Conservation (phyloP, 257 asterid species). For the Solanum pennellii region DNA sequence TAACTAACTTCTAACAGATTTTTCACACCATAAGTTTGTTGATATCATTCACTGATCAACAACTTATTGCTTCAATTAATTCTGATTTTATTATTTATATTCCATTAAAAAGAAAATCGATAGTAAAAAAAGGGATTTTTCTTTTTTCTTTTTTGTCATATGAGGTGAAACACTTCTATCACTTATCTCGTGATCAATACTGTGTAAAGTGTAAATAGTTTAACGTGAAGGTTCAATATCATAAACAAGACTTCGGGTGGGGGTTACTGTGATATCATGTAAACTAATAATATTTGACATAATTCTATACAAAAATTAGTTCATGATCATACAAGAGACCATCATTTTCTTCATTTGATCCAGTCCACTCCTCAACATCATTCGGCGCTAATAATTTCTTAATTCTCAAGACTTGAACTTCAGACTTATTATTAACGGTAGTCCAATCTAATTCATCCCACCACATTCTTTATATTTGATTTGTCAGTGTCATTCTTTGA, state of each 20-base stretch:
- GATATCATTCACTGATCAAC: too few species aligned
- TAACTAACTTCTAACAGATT: too few species aligned
- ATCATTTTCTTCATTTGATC: background rate
- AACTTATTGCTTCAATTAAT: background rate
- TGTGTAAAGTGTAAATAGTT: too few species aligned
- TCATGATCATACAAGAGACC: background rate
- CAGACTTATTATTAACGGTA: rapidly evolving
- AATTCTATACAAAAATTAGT: too few species aligned
- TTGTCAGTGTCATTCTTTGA: background rate
- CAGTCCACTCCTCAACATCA: background rate
- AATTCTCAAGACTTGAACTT: background rate
- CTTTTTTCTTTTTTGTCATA: too few species aligned
- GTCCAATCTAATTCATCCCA: background rate
- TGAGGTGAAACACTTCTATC: background rate
- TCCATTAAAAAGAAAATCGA: background rate
- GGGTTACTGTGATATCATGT: background rate
- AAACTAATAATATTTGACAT: too few species aligned
- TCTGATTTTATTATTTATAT: background rate
- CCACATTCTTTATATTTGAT: background rate
- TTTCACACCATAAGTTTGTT: too few species aligned
- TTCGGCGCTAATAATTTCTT: background rate
- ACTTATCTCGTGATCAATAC: too few species aligned
- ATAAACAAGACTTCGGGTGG: too few species aligned
- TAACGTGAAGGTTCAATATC: background rate
- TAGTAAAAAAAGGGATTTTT: background rate